A percentile compares a stretch with the other conserved stretches of the same genome.
These are phyloP conservation scores for Fusarium sp. DNA, from an alignment of 2,329 filamentous ascomycete genomes.

Conservation along the genomic window DNA sequence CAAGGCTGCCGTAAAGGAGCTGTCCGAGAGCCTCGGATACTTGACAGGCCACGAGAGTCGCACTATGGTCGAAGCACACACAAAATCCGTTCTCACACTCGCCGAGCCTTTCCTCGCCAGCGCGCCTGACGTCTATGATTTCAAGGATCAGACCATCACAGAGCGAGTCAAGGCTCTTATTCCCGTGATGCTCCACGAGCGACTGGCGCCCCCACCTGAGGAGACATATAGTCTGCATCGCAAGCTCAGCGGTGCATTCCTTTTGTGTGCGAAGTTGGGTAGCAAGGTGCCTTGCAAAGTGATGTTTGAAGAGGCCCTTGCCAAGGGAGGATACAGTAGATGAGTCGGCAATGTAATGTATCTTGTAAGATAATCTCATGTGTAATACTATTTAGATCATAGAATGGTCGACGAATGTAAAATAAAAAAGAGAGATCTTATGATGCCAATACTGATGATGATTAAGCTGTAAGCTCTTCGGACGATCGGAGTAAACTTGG, in stretches of 20 bases:
- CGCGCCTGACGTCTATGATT: conserved; percentile 90
- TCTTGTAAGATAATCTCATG: conserved; percentile 25
- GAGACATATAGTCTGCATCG: conserved; percentile 97
- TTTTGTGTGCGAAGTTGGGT: conserved; percentile 88
- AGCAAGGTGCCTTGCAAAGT: conserved; percentile 85
- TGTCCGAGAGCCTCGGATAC: conserved; percentile 87
- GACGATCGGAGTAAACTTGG: conserved; percentile 12
- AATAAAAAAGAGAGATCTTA: conserved; percentile 16
- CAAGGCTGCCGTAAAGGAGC: conserved; percentile 69
- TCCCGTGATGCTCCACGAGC: conserved; percentile 91
- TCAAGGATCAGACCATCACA: conserved; percentile 94
- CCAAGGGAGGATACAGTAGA: conserved; percentile 52
- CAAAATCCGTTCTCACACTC: conserved; percentile 87
- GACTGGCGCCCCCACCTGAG: conserved; percentile 91
- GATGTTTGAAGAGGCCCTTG: conserved; percentile 76
- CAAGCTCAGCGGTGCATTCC: conserved; percentile 94
- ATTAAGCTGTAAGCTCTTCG: neutral
- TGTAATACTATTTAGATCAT: conserved; percentile 41
- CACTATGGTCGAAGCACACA: conserved; percentile 89
- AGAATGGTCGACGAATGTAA: conserved; percentile 18
- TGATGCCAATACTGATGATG: neutral
- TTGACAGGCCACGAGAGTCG: conserved; percentile 89
- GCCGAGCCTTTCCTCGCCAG: conserved; percentile 87
- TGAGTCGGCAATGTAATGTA: conserved; percentile 18
- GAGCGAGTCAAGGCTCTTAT: conserved; percentile 90